Conservation (phyloP, 225 moss, liverwort and hornwort species). For the Bryum argenteum region DNA sequence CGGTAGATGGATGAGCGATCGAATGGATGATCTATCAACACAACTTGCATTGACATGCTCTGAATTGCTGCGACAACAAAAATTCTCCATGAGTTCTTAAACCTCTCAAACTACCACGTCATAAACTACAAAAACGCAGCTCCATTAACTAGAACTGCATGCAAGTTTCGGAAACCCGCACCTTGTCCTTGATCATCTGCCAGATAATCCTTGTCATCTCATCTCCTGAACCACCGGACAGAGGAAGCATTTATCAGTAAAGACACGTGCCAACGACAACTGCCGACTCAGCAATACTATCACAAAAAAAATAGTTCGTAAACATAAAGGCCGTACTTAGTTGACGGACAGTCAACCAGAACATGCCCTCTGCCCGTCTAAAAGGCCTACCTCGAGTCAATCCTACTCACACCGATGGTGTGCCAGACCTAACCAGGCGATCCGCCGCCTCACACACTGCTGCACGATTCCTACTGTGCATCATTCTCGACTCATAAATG, state of each 20-base stretch:
- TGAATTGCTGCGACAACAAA: constrained; percentile 25
- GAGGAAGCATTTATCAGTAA: neutral
- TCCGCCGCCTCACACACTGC: neutral
- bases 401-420: neutral
- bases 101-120: too few species aligned
- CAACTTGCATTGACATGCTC: constrained; percentile 45
- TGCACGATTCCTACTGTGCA: neutral
- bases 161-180: constrained; percentile 17
- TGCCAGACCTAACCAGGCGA: neutral
- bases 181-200: constrained; percentile 95
- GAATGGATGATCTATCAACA: constrained; percentile 20
- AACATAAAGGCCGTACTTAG: neutral
- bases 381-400: neutral
- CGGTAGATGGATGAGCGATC: too few species aligned
- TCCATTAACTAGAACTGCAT: neutral
- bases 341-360: neutral
- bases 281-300: neutral
- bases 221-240: constrained; percentile 56
- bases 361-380: neutral
- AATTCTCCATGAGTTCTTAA: too few species aligned
- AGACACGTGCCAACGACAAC: neutral
- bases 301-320: neutral
- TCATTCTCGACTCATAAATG: neutral
- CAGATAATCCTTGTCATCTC: constrained; percentile 93
- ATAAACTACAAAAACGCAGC: too few species aligned